These are phyloP conservation scores for Bruguiera parviflora DNA, from an alignment of 345 rosid genomes.

Conservation along the genomic window DNA sequence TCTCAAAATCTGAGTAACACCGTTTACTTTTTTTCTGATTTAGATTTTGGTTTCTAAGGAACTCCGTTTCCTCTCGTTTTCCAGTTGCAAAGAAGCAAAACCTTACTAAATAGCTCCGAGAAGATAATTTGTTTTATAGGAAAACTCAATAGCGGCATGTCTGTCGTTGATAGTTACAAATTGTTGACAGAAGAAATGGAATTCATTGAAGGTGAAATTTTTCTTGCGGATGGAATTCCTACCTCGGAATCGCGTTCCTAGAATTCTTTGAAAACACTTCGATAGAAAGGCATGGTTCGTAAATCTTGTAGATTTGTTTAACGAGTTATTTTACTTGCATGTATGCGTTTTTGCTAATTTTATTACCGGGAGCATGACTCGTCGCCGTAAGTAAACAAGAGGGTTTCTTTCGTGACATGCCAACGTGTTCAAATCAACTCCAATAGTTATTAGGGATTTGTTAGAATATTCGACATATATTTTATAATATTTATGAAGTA, in stretches of 20 bases:
- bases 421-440: no score
- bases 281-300: conserved; percentile 50
- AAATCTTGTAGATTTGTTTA: conserved; percentile 61
- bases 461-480: no score
- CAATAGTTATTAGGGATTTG: no score
- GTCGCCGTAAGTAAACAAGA: conserved; percentile 30
- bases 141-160: conserved; percentile 81
- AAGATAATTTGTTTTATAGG: conserved; percentile 41
- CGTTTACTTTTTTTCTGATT: no score
- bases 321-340: conserved; percentile 38
- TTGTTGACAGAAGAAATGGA: conserved; percentile 60
- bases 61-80: no score
- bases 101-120: background rate
- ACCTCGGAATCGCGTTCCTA: conserved; percentile 60
- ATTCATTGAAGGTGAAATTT: conserved; percentile 57
- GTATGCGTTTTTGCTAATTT: background rate
- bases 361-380: background rate
- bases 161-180: conserved; percentile 78
- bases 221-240: conserved; percentile 59
- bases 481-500: no score
- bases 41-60: no score
- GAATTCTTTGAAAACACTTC: conserved; percentile 60
- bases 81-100: no score
- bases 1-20: no score
- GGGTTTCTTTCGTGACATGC: background rate